These are phyloP conservation scores for Fusarium siculi DNA, from an alignment of 2,329 filamentous ascomycete genomes.

Conservation along the genomic window DNA sequence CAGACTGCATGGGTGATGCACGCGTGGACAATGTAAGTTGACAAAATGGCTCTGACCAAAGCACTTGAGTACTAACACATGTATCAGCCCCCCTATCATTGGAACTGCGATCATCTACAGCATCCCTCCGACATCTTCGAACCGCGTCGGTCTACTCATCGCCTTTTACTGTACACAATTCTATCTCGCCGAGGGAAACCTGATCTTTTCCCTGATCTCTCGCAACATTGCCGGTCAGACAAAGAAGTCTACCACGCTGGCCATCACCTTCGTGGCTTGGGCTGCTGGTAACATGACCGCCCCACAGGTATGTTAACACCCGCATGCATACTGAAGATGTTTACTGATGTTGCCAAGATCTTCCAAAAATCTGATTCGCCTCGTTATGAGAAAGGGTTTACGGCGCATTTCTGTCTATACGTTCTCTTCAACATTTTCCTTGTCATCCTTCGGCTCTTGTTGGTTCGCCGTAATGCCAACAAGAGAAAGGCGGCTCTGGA, in stretches of 20 bases:
- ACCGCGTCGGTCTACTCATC: constrained; percentile 51
- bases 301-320: constrained; percentile 41
- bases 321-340: not conserved
- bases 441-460: not conserved
- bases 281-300: constrained; percentile 56
- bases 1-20: constrained; percentile 13
- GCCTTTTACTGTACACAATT: constrained; percentile 56
- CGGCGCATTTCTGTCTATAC: not conserved
- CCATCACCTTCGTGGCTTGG: constrained; percentile 55
- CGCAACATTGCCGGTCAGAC: constrained; percentile 54
- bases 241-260: constrained; percentile 55
- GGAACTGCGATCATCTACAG: constrained; percentile 55
- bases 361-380: not conserved
- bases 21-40: not conserved
- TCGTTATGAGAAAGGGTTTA: not conserved
- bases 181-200: not conserved
- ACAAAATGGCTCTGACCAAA: not conserved
- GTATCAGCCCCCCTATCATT: constrained; percentile 44
- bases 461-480: not conserved
- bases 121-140: constrained; percentile 43
- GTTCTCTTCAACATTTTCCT: not conserved
- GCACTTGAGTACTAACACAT: not conserved
- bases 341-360: not conserved
- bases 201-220: not conserved
- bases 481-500: not conserved